These are phyloP conservation scores for Lactarius quietus DNA, from an alignment of 768 basidiomycete genomes.

Conservation along the genomic window DNA sequence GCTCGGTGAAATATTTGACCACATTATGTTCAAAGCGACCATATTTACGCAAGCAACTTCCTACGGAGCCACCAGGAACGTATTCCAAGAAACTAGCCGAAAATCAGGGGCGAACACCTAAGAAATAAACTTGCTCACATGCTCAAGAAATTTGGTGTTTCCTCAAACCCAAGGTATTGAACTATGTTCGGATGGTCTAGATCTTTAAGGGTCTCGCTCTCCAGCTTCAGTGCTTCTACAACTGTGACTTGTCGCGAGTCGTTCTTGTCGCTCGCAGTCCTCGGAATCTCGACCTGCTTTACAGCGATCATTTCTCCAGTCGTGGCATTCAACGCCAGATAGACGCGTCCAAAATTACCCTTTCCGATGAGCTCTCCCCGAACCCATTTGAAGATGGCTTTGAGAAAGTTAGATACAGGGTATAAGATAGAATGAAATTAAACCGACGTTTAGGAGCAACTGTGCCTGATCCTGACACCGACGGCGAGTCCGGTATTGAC, in stretches of 20 bases:
- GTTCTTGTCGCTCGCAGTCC: slow-evolving; percentile 85
- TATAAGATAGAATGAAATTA: slow-evolving; percentile 8
- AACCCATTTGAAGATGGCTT: slow-evolving; percentile 96
- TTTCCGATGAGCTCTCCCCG: slow-evolving; percentile 96
- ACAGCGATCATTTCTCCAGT: slow-evolving; percentile 99
- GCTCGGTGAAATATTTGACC: slow-evolving; percentile 86
- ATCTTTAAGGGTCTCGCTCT: slow-evolving; percentile 95
- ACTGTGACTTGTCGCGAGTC: slow-evolving; percentile 81
- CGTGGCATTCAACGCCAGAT: slow-evolving; percentile 91
- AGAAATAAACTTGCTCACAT: slow-evolving; percentile 57
- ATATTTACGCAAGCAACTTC: slow-evolving; percentile 84
- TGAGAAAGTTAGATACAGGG: slow-evolving; percentile 13
- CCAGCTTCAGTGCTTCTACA: slow-evolving; percentile 89
- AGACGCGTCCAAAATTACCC: slow-evolving; percentile 95
- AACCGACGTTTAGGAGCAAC: slow-evolving; percentile 59
- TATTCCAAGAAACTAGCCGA: slow-evolving; percentile 89
- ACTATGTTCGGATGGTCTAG: slow-evolving; percentile 97
- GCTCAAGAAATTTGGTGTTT: slow-evolving; percentile 83
- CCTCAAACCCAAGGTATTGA: slow-evolving; percentile 93
- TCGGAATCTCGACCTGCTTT: slow-evolving; percentile 96
- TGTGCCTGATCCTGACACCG: slow-evolving; percentile 38
- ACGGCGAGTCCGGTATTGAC: slow-evolving; percentile 55
- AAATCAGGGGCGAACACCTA: slow-evolving; percentile 4
- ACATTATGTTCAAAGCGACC: slow-evolving; percentile 92
- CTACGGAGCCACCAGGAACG: slow-evolving; percentile 95